Percentiles rank a stretch among this genome's conserved stretches.
Conservation (phyloP, 768 basidiomycete genomes). For the Lactarius evosmus region DNA sequence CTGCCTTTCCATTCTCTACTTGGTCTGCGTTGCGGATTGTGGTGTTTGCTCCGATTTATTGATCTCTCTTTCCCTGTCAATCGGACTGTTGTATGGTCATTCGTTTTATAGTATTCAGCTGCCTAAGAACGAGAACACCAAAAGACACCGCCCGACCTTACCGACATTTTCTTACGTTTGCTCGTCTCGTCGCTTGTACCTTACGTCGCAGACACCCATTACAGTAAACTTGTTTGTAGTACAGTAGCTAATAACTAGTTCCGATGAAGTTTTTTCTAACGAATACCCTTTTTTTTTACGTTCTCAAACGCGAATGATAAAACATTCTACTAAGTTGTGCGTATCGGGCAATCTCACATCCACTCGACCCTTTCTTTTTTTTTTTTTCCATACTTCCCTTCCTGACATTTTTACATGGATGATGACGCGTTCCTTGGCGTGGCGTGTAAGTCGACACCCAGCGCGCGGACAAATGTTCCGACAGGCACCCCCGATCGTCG, state of each 20-base stretch:
- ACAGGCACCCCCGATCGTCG: conserved; percentile 16
- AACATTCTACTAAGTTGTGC: not conserved
- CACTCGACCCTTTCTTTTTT: not conserved
- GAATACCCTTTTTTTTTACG: conserved; percentile 20
- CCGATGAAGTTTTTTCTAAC: conserved; percentile 1
- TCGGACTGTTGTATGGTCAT: conserved; percentile 16
- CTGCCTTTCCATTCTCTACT: conserved; percentile 12
- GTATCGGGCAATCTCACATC: conserved; percentile 12
- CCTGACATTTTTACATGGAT: conserved; percentile 1
- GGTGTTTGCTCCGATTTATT: conserved; percentile 16
- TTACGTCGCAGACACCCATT: conserved; percentile 19
- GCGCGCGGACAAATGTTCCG: not conserved
- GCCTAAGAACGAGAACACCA: conserved; percentile 11
- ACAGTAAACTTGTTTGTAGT: conserved; percentile 26
- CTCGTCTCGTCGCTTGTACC: conserved; percentile 24
- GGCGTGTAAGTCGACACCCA: not conserved
- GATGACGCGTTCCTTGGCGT: not conserved
- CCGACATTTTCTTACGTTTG: conserved; percentile 11
- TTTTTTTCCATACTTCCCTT: not conserved
- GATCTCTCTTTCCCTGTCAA: conserved; percentile 8
- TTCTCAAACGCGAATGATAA: not conserved
- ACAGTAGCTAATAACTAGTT: conserved; percentile 25
- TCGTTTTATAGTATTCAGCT: conserved; percentile 20
- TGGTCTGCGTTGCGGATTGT: conserved; percentile 4
- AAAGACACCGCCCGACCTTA: conserved; percentile 17